A percentile compares a stretch with the other conserved stretches of the same genome.
Evolutionary conservation across 2,329 filamentous ascomycete species (phyloP).

Genomic region (Cladophialophora bantiana): DNA sequence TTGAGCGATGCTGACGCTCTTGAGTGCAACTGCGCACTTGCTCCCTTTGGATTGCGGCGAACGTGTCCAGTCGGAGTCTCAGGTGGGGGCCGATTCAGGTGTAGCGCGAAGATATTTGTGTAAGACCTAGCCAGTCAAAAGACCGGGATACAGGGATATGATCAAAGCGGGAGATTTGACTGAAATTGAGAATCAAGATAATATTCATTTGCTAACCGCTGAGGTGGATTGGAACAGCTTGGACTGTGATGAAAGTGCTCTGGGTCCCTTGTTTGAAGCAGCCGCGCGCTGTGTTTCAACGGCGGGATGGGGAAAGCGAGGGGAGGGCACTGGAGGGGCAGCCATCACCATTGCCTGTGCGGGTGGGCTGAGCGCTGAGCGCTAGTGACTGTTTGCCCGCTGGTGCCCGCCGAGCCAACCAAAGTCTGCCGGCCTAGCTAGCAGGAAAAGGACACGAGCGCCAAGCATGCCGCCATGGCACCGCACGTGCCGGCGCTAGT

Average conservation of each 20-base stretch:
- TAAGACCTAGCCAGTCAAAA: conserved; percentile 36
- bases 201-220: conserved; percentile 22
- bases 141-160: conserved; percentile 2
- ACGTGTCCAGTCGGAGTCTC: conserved; percentile 20
- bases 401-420: background rate
- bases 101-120: conserved; percentile 19
- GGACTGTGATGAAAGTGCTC: conserved; percentile 7
- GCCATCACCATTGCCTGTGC: background rate
- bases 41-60: conserved; percentile 21
- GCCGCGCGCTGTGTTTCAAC: conserved; percentile 17
- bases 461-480: background rate
- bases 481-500: conserved; percentile 11
- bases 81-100: conserved; percentile 33
- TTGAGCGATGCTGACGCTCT: conserved; percentile 36
- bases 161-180: conserved; percentile 11
- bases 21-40: conserved; percentile 18
- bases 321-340: conserved; percentile 19
- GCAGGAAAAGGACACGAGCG: background rate
- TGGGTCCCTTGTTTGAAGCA: conserved; percentile 9
- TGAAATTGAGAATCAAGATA: conserved; percentile 2
- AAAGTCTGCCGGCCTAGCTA: background rate
- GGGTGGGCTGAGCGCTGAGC: too few relatives aligned
- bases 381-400: background rate
- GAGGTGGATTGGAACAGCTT: conserved; percentile 10
- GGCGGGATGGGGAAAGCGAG: background rate